Percentiles rank a stretch among this genome's conserved stretches.
Evolutionary conservation across 2,329 filamentous ascomycete genomes (phyloP).

Genomic region (Aureobasidium lini): DNA sequence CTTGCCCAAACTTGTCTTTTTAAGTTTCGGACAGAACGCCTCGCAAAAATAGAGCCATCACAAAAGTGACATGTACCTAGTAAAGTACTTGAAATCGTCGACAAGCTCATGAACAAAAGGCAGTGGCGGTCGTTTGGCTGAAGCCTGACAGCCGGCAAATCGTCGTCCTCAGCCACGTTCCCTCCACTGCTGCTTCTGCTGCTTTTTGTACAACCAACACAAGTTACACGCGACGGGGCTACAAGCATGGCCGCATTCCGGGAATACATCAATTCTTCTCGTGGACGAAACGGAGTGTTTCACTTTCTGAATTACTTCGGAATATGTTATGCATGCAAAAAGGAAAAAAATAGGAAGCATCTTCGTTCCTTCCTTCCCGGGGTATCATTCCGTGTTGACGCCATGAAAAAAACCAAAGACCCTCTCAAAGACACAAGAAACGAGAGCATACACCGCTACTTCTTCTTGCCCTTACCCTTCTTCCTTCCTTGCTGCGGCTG

Average conservation of each 20-base stretch:
- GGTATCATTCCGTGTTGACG: constrained; percentile 5
- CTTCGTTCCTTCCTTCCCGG: background rate
- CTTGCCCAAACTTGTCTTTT: background rate
- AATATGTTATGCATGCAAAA: constrained; percentile 1
- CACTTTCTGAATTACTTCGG: background rate
- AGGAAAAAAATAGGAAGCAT: background rate
- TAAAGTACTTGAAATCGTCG: background rate
- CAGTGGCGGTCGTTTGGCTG: constrained; percentile 2
- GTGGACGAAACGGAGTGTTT: background rate
- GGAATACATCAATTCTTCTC: background rate
- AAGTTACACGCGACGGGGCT: constrained; percentile 1
- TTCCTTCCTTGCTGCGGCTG: constrained; percentile 29
- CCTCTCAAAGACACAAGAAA: background rate
- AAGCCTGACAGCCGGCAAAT: background rate
- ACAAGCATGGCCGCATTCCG: background rate
- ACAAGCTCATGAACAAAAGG: background rate
- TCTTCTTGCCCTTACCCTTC: constrained; percentile 44
- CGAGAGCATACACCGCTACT: constrained; percentile 15
- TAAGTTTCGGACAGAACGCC: background rate
- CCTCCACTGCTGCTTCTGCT: background rate
- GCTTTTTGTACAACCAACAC: constrained; percentile 1
- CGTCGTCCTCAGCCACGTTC: constrained; percentile 10
- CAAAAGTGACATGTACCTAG: constrained; percentile 7
- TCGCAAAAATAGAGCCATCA: background rate
- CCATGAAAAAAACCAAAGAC: background rate